phyloP scores from a whole-genome alignment of 2,329 filamentous ascomycete genomes.

The Botrytis porri region DNA sequence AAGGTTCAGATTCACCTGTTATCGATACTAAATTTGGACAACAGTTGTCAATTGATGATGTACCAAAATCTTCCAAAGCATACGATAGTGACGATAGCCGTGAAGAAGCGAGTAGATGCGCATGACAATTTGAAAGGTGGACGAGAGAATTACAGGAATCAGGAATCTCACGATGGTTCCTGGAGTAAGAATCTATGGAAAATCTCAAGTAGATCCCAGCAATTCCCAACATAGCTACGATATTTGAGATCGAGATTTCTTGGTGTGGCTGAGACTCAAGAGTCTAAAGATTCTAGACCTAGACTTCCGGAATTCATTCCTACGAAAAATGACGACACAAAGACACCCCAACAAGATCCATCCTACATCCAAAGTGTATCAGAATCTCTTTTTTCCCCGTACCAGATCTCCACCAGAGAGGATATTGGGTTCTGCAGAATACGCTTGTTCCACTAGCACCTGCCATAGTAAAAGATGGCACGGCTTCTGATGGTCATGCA shows the following conservation, averaged over 20 bases:
- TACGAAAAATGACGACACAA: constrained; percentile 2
- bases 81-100: background rate
- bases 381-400: background rate
- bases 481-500: background rate
- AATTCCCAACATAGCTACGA: constrained; percentile 27
- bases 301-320: background rate
- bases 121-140: constrained; percentile 50
- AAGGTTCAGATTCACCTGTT: background rate
- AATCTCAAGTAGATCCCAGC: constrained; percentile 22
- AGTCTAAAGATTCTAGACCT: constrained; percentile 1
- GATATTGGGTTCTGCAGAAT: background rate
- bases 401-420: background rate
- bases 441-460: background rate
- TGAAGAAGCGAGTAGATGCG: constrained; percentile 43
- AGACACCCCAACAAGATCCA: background rate
- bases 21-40: background rate
- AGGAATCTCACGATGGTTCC: constrained; percentile 51
- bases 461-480: background rate
- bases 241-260: constrained; percentile 25
- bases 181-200: constrained; percentile 52
- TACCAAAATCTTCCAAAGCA: background rate
- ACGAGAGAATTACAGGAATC: constrained; percentile 41
- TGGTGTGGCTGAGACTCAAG: constrained; percentile 10
- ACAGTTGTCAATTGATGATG: background rate
- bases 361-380: constrained; percentile 4